A percentile compares a stretch with the other conserved stretches of the same genome.
Evolutionary conservation across 768 basidiomycete genomes (phyloP).

Genomic region (Myochromella boudieri): DNA sequence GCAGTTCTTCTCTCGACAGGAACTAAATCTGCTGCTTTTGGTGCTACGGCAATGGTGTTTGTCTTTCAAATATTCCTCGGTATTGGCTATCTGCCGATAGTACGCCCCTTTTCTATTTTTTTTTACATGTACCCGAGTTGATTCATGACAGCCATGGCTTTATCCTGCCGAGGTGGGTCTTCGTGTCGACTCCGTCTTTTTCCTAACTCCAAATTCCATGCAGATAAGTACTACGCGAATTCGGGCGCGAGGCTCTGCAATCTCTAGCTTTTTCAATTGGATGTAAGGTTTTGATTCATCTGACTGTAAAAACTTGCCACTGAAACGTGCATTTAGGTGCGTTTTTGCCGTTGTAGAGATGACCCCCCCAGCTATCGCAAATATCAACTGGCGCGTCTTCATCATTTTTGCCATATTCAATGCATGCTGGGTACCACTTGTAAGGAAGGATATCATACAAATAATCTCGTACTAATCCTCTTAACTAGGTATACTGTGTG

Average conservation of each 20-base stretch:
- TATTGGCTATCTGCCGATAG: constrained; percentile 37
- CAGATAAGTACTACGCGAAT: constrained; percentile 40
- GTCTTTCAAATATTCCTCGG: constrained; percentile 41
- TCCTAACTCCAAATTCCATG: neutral
- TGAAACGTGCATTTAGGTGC: constrained; percentile 17
- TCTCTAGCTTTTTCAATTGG: constrained; percentile 34
- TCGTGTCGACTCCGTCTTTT: neutral
- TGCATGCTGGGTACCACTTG: constrained; percentile 41
- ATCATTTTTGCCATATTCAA: constrained; percentile 47
- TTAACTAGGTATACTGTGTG: constrained; percentile 13
- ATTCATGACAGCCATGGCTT: constrained; percentile 29
- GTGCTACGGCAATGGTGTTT: constrained; percentile 40
- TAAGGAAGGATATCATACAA: constrained; percentile 20
- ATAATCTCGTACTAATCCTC: neutral
- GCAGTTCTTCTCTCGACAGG: constrained; percentile 34
- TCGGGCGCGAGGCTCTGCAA: constrained; percentile 31
- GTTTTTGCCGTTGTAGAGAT: constrained; percentile 42
- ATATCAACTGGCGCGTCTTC: constrained; percentile 43
- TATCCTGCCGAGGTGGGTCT: constrained; percentile 30
- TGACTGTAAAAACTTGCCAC: neutral
- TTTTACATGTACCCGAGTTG: neutral
- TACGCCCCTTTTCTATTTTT: constrained; percentile 16
- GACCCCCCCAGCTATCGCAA: constrained; percentile 41
- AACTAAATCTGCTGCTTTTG: constrained; percentile 31
- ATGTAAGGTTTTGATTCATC: constrained; percentile 19